A percentile compares a stretch with the other conserved stretches of the same genome.
phyloP scores from a whole-genome alignment of 1,139 yeast genomes.

The Yamadazyma triangularis region DNA sequence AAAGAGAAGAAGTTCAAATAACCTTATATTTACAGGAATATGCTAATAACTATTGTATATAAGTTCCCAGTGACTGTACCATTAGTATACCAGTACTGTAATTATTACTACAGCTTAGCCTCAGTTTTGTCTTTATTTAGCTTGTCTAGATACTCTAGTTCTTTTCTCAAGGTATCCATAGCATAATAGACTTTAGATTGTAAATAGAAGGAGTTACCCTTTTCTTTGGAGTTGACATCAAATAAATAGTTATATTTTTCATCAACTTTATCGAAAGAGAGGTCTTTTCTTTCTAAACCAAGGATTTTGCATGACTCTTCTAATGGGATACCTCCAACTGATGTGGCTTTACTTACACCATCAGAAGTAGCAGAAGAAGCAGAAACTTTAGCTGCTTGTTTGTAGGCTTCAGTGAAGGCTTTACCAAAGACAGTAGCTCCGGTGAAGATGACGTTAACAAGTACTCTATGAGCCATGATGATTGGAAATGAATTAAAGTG shows the following conservation, averaged over 20 bases:
- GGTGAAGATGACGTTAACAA: conserved; percentile 85
- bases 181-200: conserved; percentile 87
- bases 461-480: conserved; percentile 78
- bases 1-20: too few species aligned
- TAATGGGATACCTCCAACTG: conserved; percentile 72
- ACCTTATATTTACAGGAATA: too few species aligned
- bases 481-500: conserved; percentile 3
- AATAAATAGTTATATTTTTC: conserved; percentile 79
- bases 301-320: conserved; percentile 92
- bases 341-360: conserved; percentile 44
- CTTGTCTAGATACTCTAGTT: conserved; percentile 41
- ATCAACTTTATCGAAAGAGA: conserved; percentile 58
- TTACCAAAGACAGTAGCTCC: conserved; percentile 95
- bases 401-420: conserved; percentile 96
- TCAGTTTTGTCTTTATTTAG: conserved; percentile 20
- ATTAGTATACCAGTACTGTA: too few species aligned
- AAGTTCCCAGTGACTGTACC: too few species aligned
- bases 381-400: conserved; percentile 88
- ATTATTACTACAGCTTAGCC: too few species aligned
- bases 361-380: conserved; percentile 54
- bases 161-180: conserved; percentile 45
- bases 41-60: too few species aligned
- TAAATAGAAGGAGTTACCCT: conserved; percentile 88
- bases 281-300: conserved; percentile 62
- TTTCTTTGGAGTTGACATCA: conserved; percentile 85